Evolutionary conservation across 768 basidiomycete species (phyloP), one percentile per base, ranked within the genome.

Genomic region (Mycena epipterygia): DNA sequence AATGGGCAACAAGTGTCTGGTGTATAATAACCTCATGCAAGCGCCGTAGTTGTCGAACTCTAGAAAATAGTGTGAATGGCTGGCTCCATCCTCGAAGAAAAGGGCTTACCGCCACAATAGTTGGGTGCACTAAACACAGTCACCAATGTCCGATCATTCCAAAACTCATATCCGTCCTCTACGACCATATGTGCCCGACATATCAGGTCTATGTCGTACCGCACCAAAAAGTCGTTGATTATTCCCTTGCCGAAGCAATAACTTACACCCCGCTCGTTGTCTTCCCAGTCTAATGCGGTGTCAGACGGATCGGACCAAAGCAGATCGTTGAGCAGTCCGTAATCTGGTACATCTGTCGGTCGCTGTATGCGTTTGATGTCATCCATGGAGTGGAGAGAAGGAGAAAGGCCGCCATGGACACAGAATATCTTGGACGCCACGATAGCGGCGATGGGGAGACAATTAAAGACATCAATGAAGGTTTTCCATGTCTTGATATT

Each of bases 401-500:
- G 96, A 12, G 95, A 96, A 42, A 99, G 89, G 23, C 98, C 96
- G 35, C 96, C 95, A 76, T 99, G 98, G 17, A 99, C 98, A 78
- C 98, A 99, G 83, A 99, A 99, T 78, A 99, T 99, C 86, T 99
- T 99, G 76, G 95, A 96, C 11, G 97, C 98, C 56, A 99, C 98
- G 78, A 99, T 94, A 35, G 98, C 96, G 44, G 97, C 97, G 77
- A 99, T 99, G 57, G 98, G 98, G 16, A 99, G 90, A 77, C 96
- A 97, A 83, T 99, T 99, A 89, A 99, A 99, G 67, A 98, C 97
- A 84, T 99, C 98, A 81, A 99, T 95, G 81, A 99, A 99, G 2
- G 96, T 97, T 84, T 97, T 99, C 98, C 98, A 99, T 30, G 95
- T 97, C 86, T 99, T 99, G 88, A 99, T 96, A 81, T 97, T 98